Percentiles rank a stretch among this genome's conserved stretches.
Evolutionary conservation across 75 land plant genomes (phyloP).

Genomic region (Pinus taeda): DNA sequence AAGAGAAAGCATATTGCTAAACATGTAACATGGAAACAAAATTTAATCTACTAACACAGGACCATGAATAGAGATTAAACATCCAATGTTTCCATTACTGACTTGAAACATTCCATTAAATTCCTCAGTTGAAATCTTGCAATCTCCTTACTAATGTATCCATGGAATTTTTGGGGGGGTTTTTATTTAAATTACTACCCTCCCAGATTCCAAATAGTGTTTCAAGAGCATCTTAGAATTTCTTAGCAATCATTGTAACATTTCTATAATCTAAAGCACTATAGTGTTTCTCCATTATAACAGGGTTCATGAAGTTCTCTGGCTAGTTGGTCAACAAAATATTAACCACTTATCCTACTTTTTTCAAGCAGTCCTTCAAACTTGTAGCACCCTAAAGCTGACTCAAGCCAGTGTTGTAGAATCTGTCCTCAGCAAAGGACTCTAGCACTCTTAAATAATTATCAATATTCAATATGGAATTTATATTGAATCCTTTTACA

Average conservation of each 20-base stretch:
- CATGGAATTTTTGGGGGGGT: slow-evolving; percentile 78
- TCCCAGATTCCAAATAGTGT: slow-evolving; percentile 63
- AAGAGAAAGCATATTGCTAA: no score
- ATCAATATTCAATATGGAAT: slow-evolving; percentile 87
- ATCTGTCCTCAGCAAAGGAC: slow-evolving; percentile 77
- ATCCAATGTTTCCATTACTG: background rate
- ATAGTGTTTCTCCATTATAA: slow-evolving; percentile 89
- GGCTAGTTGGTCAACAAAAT: slow-evolving; percentile 79
- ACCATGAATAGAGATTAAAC: no score
- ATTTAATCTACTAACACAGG: no score
- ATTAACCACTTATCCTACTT: slow-evolving; percentile 83
- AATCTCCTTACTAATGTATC: slow-evolving; percentile 85
- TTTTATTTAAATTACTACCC: slow-evolving; percentile 49
- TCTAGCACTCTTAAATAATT: slow-evolving; percentile 74
- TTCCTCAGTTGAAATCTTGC: slow-evolving; percentile 58
- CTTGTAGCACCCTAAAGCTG: slow-evolving; percentile 20
- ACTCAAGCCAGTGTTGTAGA: slow-evolving; percentile 22
- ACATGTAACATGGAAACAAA: no score
- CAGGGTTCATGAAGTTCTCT: slow-evolving; percentile 89
- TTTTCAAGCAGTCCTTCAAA: slow-evolving; percentile 44
- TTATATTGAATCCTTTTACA: slow-evolving; percentile 70
- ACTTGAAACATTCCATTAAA: background rate
- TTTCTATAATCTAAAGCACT: slow-evolving; percentile 75
- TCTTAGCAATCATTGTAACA: slow-evolving; percentile 72
- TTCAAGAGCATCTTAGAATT: slow-evolving; percentile 82